Evolutionary conservation across 2,329 filamentous ascomycete genomes (phyloP), one percentile per base, ranked within the genome.

Genomic region (Lachnellula willkommii): DNA sequence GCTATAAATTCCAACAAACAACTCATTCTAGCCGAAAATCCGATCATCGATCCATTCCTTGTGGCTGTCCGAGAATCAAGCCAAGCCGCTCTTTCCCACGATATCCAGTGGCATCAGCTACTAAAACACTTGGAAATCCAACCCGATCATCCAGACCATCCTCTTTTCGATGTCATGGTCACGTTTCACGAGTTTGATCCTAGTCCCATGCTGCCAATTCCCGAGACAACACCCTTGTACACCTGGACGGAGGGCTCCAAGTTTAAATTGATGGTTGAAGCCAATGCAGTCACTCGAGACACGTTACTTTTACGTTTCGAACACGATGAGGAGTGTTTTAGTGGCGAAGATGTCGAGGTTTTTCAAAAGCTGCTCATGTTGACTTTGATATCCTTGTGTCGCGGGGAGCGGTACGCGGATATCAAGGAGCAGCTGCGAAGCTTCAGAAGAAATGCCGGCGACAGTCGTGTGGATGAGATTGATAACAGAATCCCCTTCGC

Each of bases 61-160:
- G 42, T 52, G 22, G 22, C 40, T 0, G 67, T 70, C 0, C 63
- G 65, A 45, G 5, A 20, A 6, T 63, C 62, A 2, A 63, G 60
- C 14, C 61, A 64, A 50, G 50, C 57, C 8, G 67, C 70, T 2
- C 57, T 72, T 2, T 58, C 66, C 3, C 63, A 69, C 37, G 66
- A 61, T 2, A 46, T 71, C 1, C 67, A 68, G 1, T 72, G 68
- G 68, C 11, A 67, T 28, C 58, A 65, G 32, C 66, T 72, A 28
- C 57, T 69, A 11, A n/a, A 60, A 6, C 60, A 63, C 37, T 46
- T 69, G 11, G 54, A 50, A 6, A 45, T 62, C 26, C 32, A 17
- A 28, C 24, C n/a, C 11, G 24, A 5, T 15, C 42, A 47, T n/a
- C 60, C 60, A 1, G 37, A 58, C 6, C 59, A 66, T 22, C 62